These are phyloP conservation scores for Auriscalpium orientale DNA, from an alignment of 768 basidiomycete species.

Conservation along the genomic window DNA sequence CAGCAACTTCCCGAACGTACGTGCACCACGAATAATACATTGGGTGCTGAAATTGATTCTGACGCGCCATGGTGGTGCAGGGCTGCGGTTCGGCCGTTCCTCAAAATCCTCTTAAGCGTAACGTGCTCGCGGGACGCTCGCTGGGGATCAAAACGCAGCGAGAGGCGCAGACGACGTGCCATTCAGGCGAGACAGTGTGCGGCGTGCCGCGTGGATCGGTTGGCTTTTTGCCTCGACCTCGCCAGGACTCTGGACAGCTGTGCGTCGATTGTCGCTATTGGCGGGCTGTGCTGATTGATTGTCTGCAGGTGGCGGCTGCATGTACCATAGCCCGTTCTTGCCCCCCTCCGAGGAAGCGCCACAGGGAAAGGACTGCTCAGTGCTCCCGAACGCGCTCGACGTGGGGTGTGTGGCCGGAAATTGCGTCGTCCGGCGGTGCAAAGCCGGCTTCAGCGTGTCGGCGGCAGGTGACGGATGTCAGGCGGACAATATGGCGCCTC, in stretches of 20 bases:
- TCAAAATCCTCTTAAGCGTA: constrained; percentile 10
- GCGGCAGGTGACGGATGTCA: not conserved
- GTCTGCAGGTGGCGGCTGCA: constrained; percentile 2
- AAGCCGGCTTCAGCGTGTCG: not conserved
- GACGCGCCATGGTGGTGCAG: constrained; percentile 16
- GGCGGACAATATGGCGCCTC: not conserved
- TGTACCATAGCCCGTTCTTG: not conserved
- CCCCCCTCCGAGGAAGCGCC: not conserved
- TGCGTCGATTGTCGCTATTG: not conserved
- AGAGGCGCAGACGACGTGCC: constrained; percentile 26
- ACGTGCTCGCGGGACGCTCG: not conserved
- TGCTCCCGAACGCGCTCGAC: not conserved
- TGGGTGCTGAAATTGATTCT: not conserved
- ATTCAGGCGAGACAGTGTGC: constrained; percentile 27
- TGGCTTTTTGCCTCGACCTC: constrained; percentile 33
- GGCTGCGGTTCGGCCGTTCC: constrained; percentile 34
- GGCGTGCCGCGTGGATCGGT: constrained; percentile 27
- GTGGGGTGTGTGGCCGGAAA: not conserved
- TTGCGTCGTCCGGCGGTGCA: not conserved
- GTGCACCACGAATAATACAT: not conserved
- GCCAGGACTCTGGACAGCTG: constrained; percentile 16
- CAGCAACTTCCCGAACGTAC: constrained; percentile 8
- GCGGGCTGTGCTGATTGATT: too few species aligned
- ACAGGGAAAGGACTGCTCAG: not conserved
- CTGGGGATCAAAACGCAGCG: constrained; percentile 21